Evolutionary conservation across 202 grass and related monocot genomes (phyloP).

Genomic region (Bolboschoenoplectus hybrid): DNA sequence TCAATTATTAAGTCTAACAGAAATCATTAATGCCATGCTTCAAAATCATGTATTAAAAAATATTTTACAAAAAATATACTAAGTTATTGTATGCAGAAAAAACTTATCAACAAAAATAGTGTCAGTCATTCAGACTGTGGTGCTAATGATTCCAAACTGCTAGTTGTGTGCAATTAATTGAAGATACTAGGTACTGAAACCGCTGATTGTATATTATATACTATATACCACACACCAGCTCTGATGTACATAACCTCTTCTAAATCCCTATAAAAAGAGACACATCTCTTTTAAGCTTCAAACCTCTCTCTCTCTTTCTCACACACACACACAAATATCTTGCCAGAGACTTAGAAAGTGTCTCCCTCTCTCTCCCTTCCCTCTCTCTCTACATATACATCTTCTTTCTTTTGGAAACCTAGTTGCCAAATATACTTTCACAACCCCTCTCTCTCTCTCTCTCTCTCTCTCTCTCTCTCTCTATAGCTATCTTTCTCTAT

Average conservation of each 20-base stretch:
- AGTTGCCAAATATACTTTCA: background rate
- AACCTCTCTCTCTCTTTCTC: background rate
- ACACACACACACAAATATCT: background rate
- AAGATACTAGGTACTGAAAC: background rate
- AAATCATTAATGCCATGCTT: background rate
- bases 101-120: background rate
- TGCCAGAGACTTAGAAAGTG: background rate
- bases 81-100: background rate
- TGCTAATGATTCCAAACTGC: background rate
- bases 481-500: background rate
- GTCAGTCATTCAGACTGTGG: background rate
- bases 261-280: slow-evolving; percentile 30
- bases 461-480: background rate
- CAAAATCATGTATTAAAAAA: background rate
- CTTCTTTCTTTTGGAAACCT: background rate
- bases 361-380: background rate
- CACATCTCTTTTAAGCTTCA: background rate
- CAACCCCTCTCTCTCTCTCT: background rate
- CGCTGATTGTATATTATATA: background rate
- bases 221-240: background rate
- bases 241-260: background rate
- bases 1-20: background rate
- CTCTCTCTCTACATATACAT: background rate
- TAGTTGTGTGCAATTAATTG: background rate
- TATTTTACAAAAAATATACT: background rate